Evolutionary conservation across 495 filamentous ascomycete species (phyloP), one percentile per base, ranked within the genome.

Genomic region (Aspergillus sclerotiicarbonarius): DNA sequence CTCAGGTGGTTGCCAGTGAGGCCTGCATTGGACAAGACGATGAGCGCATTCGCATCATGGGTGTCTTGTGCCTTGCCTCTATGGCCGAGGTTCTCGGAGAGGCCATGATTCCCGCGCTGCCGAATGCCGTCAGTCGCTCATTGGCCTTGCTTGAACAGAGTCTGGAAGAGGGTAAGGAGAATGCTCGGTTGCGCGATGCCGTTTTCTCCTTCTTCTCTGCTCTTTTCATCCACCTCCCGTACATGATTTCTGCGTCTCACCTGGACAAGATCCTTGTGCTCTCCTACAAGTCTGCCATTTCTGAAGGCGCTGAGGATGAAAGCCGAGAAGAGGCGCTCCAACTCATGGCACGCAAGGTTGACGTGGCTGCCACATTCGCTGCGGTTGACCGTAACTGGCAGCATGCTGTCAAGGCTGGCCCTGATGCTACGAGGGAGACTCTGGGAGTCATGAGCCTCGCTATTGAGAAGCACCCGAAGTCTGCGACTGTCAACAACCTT

Each of bases 41-140:
- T 64, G 76, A 81, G 56, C 82, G 82, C 43, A 82, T 97, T 30
- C 87, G 88, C 19, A 79, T 90, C 56, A 86, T 93, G 75, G 89
- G 90, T 41, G 74, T 96, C n/a, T 76, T 97, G 20, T 96, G 90
- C 67, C 77, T 98, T 44, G 87, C 92, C 0, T 94, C 91, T 2
- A 85, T 94, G 68, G 85, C 92, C 2, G 90, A 94, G 54, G 90
- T 94, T 9, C 76, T 96, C n/a, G 85, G 87, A 37, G 88, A 96
- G 54, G 84, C 83, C 5, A 86, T 95, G 65, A 87, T 98, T 41
- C 88, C 93, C 0, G 77, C 96, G 0, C 73, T 97, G 9, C 91
- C 93, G 1, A 79, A 80, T 47, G 84, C 89, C 0, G 82, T 97
- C 33, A 84, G 84, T 6, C 86, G 80, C 58, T 84, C 87, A 2